Percentiles rank a stretch among this genome's conserved stretches.
Conservation (phyloP, 345 rosid species). For the Eucalyptus camaldulensis region DNA sequence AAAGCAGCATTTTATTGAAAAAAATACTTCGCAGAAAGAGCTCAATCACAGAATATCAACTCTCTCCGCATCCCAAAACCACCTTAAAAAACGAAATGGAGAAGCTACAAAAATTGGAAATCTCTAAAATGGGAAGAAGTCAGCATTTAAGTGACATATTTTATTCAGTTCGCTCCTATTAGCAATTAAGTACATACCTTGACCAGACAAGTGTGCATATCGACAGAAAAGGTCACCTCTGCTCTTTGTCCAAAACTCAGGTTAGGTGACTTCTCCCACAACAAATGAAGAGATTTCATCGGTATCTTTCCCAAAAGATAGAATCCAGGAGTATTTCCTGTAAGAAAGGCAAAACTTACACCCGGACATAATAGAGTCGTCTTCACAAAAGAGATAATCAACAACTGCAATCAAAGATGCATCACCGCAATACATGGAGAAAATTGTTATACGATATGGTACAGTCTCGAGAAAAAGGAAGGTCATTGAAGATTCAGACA, state of each 20-base stretch:
- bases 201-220: conserved; percentile 65
- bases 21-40: background rate
- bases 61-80: background rate
- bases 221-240: conserved; percentile 52
- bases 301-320: conserved; percentile 77
- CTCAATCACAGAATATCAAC: background rate
- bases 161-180: background rate
- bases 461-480: background rate
- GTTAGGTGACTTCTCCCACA: conserved; percentile 79
- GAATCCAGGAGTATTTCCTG: conserved; percentile 81
- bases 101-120: background rate
- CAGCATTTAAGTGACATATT: background rate
- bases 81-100: background rate
- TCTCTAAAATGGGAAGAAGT: background rate
- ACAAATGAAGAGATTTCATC: conserved; percentile 47
- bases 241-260: conserved; percentile 77
- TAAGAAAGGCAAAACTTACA: background rate
- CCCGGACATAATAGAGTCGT: background rate
- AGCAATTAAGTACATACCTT: conserved; percentile 41
- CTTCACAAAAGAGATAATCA: background rate
- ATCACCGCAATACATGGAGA: background rate
- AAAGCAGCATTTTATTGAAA: background rate
- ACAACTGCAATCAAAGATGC: background rate
- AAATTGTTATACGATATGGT: background rate
- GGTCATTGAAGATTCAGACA: background rate